Evolutionary conservation across 1,139 yeast genomes (phyloP).

Genomic region (Debaryomyces nepalensis): DNA sequence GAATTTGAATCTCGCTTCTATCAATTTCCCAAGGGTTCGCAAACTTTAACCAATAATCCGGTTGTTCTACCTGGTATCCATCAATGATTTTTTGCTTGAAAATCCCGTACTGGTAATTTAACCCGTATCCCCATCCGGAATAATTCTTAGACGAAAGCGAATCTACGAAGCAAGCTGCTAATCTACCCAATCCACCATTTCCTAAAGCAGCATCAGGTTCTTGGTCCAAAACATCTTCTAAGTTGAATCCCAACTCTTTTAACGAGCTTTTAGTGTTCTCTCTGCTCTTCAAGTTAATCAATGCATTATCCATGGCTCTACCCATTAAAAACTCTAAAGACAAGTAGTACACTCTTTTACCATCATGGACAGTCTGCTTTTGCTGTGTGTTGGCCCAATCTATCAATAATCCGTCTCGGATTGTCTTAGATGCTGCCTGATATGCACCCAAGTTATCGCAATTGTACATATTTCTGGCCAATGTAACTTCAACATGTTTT

Average conservation of each 20-base stretch:
- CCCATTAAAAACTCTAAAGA: constrained; percentile 95
- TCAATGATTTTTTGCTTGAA: constrained; percentile 88
- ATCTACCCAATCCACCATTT: constrained; percentile 92
- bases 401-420: constrained; percentile 78
- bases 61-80: constrained; percentile 92
- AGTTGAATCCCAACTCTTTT: constrained; percentile 78
- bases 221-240: constrained; percentile 82
- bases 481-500: constrained; percentile 84
- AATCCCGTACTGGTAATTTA: constrained; percentile 92
- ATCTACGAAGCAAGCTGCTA: constrained; percentile 94
- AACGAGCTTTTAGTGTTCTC: constrained; percentile 59
- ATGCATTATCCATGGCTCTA: constrained; percentile 91
- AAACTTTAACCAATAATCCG: constrained; percentile 90
- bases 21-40: constrained; percentile 94
- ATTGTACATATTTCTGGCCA: constrained; percentile 88
- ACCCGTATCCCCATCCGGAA: constrained; percentile 97
- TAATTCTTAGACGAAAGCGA: constrained; percentile 84
- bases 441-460: constrained; percentile 93
- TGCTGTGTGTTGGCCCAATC: constrained; percentile 97
- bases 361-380: constrained; percentile 80
- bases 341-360: constrained; percentile 84
- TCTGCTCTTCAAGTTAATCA: constrained; percentile 71
- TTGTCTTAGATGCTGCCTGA: constrained; percentile 81
- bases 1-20: constrained; percentile 84
- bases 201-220: constrained; percentile 97